These are phyloP conservation scores for Passiflora organensis DNA, from an alignment of 345 rosid genomes.

Conservation along the genomic window DNA sequence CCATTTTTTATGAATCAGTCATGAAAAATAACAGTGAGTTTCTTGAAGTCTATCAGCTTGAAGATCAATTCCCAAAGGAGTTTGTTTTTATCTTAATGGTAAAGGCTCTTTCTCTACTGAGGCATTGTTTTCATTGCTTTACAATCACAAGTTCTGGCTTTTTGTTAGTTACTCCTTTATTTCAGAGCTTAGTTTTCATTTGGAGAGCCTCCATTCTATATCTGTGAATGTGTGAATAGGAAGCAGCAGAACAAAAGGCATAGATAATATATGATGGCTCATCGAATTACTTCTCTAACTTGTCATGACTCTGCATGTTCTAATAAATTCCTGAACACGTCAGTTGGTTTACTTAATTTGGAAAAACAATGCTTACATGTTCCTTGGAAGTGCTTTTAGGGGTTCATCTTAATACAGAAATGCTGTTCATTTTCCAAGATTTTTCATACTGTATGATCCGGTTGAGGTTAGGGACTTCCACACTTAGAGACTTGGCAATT, in stretches of 20 bases:
- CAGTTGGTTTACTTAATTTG: no score
- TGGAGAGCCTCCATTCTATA: not conserved
- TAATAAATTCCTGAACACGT: no score
- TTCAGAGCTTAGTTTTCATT: not conserved
- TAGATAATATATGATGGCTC: not conserved
- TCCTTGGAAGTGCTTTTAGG: no score
- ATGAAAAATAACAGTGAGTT: conserved; percentile 44
- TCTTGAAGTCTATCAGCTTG: conserved; percentile 48
- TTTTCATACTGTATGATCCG: not conserved
- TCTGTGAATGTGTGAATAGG: not conserved
- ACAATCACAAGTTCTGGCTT: not conserved
- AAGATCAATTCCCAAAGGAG: conserved; percentile 47
- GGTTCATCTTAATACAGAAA: no score
- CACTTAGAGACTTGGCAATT: not conserved
- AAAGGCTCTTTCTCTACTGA: conserved; percentile 6
- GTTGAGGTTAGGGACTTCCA: no score
- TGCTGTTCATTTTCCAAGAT: not conserved
- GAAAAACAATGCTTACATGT: no score
- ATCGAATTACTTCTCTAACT: no score
- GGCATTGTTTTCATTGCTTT: not conserved
- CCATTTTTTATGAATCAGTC: conserved; percentile 35
- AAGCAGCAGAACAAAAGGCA: conserved; percentile 2
- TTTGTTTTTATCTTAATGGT: conserved; percentile 42
- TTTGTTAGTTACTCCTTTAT: not conserved
- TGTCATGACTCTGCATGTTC: no score